Evolutionary conservation across 345 rosid genomes (phyloP), one percentile per base, ranked within the genome.

Genomic region (Abelmoschus esculentus): DNA sequence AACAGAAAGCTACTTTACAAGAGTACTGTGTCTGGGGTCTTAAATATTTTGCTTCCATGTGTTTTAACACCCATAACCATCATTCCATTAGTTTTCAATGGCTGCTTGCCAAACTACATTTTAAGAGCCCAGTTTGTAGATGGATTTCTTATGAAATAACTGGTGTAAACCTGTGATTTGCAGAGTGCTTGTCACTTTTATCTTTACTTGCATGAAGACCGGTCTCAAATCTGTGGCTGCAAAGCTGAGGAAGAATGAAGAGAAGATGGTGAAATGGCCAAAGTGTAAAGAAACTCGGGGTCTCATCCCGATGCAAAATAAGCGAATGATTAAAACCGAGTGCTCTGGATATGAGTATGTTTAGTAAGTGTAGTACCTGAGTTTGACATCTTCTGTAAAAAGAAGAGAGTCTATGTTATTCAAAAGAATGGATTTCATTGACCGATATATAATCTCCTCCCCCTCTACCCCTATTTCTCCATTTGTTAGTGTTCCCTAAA

Each of bases 221-320:
- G 91, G 90, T 63, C 75, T 92, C 62, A 86, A 71, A 75, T 78
- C 80, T 2, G 74, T 90, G 5, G 83, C 82, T 28, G 83, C 93
- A 7, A 87, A 79, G 81, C 74, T 92, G 36, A 76, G 82, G 70
- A 85, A 58, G 72, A 87, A 71, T 0, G 87, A 84, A 55, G 86
- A 77, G 50, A 85, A 82, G 79, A 72, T 73, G 66, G 71, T 75
- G 36, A 86, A 77, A 78, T 85, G 89, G 92, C 75, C 78, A 17
- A 90, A 76, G 86, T 80, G 84, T 79, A 90, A 85, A 81, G 96
- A 92, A 75, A 70, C 82, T 13, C 80, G 85, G 11, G 77, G 84
- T 58, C 93, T 87, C 65, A 74, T 87, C 47, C 76, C 89, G 9
- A 77, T 82, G 38, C 93, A 88, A 78, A 80, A 71, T 72, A 92